These are phyloP conservation scores for Allantophomopsis cytisporea DNA, from an alignment of 2,329 filamentous ascomycete species.

Conservation along the genomic window DNA sequence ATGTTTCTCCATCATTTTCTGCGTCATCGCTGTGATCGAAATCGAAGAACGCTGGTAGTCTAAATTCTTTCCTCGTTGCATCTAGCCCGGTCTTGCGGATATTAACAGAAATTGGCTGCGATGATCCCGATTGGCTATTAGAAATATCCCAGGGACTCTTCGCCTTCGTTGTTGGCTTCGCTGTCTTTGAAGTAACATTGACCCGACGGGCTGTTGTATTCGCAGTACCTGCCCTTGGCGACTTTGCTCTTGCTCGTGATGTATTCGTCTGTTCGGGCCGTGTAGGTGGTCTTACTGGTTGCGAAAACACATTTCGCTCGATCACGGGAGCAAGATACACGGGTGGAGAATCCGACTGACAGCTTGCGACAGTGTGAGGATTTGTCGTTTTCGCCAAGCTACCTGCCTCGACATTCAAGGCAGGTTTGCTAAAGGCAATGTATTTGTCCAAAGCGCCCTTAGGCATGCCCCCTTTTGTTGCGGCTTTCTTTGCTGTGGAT, in stretches of 20 bases:
- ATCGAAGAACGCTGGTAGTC: too few relatives aligned
- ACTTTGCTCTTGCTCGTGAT: background rate
- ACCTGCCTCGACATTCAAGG: background rate
- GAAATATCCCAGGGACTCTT: too few relatives aligned
- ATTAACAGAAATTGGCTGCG: too few relatives aligned
- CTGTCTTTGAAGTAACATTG: too few relatives aligned
- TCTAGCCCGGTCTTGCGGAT: too few relatives aligned
- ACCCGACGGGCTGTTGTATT: too few relatives aligned
- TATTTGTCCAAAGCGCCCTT: conserved; percentile 19
- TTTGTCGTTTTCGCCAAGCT: background rate
- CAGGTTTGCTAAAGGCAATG: conserved; percentile 15
- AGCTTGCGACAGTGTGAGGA: conserved; percentile 4
- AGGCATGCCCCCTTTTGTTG: conserved; percentile 13
- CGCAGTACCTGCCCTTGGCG: background rate
- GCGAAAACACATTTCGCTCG: conserved; percentile 1
- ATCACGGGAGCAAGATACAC: conserved; percentile 7
- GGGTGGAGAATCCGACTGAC: conserved; percentile 2
- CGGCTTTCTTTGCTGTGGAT: conserved; percentile 10
- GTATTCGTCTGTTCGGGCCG: background rate
- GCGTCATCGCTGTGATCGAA: too few relatives aligned
- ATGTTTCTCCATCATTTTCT: too few relatives aligned
- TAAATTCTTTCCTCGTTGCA: too few relatives aligned
- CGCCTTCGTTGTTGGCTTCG: too few relatives aligned
- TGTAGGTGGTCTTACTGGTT: background rate
- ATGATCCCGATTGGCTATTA: too few relatives aligned